Evolutionary conservation across 1,284 basidiomycete genomes (phyloP), one percentile per base, ranked within the genome.

Genomic region (Cryptococcus maquisensis): DNA sequence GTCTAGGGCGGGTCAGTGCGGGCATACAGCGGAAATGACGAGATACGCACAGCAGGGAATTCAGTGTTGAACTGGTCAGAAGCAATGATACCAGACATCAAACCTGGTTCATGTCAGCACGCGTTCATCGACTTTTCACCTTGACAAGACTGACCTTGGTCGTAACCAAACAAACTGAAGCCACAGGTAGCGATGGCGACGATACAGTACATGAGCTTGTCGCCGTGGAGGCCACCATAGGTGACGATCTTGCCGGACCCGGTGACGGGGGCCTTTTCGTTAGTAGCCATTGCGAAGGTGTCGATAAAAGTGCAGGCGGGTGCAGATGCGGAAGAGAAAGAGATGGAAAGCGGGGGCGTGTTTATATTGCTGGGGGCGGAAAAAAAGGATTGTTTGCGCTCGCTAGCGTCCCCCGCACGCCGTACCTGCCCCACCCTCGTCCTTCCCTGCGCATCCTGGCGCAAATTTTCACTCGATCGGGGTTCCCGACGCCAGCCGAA

Each of bases 31-130:
- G 20, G 47, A 16, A 45, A 23, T 21, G 24, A n/a, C n/a, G 12
- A 46, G 8, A 41, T 18, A 59, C 63, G 54, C 35, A 64, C 61
- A 28, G 72, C 71, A 23, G 72, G 73, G 65, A 76, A 76, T 48
- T 76, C 75, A 10, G 48, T 49, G 69, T 75, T 76, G 67, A 77
- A 76, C 58, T 76, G 73, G 44, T 64, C 55, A 4, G 71, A 66
- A 28, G 66, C 72, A 54, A 77, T 76, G 62, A 78, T 78, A 68
- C 76, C 76, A 39, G 70, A 70, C 70, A 74, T 74, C 40, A 74
- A 48, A 67, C 72, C 66, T 68, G 60, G 59, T 12, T 20, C 2
- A 44, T 21, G 47, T 23, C 37, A 44, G 21, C 20, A 51, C 21
- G 39, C 26, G 26, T 47, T 9, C 39, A 35, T 32, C 40, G 32